Conservation (phyloP, 305 asterid genomes). For the Rubia peregrina region DNA sequence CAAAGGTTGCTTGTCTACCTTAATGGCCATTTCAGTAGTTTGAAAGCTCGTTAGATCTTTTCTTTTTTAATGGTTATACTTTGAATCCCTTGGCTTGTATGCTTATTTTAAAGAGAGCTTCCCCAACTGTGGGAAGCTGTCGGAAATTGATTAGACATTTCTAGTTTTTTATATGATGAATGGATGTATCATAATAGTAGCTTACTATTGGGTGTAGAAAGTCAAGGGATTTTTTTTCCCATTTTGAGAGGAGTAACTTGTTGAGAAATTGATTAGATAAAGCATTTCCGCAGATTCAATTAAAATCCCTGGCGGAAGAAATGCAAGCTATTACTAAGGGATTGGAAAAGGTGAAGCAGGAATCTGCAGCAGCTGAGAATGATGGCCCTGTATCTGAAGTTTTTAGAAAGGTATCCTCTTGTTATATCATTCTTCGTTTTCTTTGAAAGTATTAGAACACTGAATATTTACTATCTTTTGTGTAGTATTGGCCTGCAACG, state of each 20-base stretch:
- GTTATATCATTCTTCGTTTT: not conserved
- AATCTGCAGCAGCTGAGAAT: constrained; percentile 68
- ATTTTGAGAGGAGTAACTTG: not conserved
- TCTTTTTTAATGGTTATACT: constrained; percentile 12
- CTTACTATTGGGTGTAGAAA: not conserved
- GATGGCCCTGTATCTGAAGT: constrained; percentile 88
- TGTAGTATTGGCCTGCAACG: not conserved
- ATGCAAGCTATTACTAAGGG: constrained; percentile 91
- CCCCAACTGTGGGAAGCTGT: not conserved
- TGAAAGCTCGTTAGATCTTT: constrained; percentile 4
- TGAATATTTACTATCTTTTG: not conserved
- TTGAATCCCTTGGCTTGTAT: constrained; percentile 7
- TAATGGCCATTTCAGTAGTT: constrained; percentile 14
- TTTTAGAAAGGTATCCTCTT: constrained; percentile 57
- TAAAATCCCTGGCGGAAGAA: constrained; percentile 92
- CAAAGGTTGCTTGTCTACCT: constrained; percentile 58
- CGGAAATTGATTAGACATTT: not conserved
- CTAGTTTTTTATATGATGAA: not conserved
- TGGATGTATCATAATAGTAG: not conserved
- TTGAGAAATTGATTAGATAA: constrained; percentile 1
- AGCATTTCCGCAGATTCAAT: constrained; percentile 60
- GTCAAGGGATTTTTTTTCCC: not conserved
- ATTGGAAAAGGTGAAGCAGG: constrained; percentile 90
- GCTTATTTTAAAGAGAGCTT: not conserved
- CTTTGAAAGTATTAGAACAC: not conserved